These are phyloP conservation scores for Ambrosia hybrid DNA, from an alignment of 140 eudicot genomes.

Conservation along the genomic window DNA sequence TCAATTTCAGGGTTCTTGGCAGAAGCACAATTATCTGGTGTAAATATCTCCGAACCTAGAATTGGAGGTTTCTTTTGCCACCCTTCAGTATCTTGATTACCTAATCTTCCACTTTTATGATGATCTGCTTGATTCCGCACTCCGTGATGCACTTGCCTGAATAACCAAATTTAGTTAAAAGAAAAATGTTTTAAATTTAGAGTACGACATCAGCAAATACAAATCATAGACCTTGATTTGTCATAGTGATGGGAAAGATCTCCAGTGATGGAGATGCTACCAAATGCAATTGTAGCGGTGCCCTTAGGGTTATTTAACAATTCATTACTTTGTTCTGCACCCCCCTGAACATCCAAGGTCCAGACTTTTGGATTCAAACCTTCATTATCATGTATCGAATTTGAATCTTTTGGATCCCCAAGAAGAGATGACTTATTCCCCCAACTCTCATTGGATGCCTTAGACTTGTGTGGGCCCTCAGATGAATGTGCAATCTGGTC, in stretches of 20 bases:
- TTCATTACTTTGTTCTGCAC: constrained; percentile 43
- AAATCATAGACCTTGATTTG: constrained; percentile 57
- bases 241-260: constrained; percentile 26
- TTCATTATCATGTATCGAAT: constrained; percentile 70
- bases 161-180: constrained; percentile 10
- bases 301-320: constrained; percentile 22
- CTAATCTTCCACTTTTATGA: constrained; percentile 53
- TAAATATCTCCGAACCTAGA: constrained; percentile 33
- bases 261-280: constrained; percentile 35
- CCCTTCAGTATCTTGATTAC: constrained; percentile 61
- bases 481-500: constrained; percentile 39
- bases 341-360: constrained; percentile 52
- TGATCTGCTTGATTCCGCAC: constrained; percentile 38
- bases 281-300: constrained; percentile 34
- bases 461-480: constrained; percentile 28
- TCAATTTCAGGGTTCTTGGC: constrained; percentile 32
- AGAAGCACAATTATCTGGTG: constrained; percentile 23
- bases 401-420: constrained; percentile 46
- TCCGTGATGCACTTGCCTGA: constrained; percentile 55
- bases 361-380: constrained; percentile 76
- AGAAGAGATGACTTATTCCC: constrained; percentile 21
- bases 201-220: constrained; percentile 15
- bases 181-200: background rate
- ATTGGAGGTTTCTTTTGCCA: constrained; percentile 54
- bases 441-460: constrained; percentile 33